Conservation (phyloP, 2,329 filamentous ascomycete genomes). For the Bipolaris zeicola region DNA sequence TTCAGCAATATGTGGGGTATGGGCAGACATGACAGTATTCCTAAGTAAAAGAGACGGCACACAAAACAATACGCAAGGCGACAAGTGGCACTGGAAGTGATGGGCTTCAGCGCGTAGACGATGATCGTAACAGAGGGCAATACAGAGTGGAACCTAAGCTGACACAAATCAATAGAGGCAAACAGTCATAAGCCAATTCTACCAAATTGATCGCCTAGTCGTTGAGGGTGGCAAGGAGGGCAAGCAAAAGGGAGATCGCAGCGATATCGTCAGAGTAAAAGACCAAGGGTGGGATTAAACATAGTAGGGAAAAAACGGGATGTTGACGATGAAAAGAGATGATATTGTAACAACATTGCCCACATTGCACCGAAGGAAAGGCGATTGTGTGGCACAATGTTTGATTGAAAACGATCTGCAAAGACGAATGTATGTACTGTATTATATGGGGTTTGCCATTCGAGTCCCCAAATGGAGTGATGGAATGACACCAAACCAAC, state of each 20-base stretch:
- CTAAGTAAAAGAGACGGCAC: not conserved
- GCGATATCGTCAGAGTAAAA: slow-evolving; percentile 74
- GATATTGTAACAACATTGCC: slow-evolving; percentile 13
- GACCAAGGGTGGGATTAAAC: slow-evolving; percentile 56
- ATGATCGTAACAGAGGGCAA: not conserved
- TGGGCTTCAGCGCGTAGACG: not conserved
- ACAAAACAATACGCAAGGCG: slow-evolving; percentile 32
- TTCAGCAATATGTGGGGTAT: not conserved
- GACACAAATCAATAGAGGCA: slow-evolving; percentile 72
- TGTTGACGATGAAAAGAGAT: slow-evolving; percentile 13
- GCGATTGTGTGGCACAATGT: not conserved
- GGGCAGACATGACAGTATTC: not conserved
- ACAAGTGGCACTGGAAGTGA: slow-evolving; percentile 4
- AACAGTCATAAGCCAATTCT: slow-evolving; percentile 94
- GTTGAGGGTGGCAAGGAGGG: slow-evolving; percentile 85
- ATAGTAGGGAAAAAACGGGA: not conserved
- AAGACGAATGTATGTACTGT: slow-evolving; percentile 8
- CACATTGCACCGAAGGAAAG: not conserved
- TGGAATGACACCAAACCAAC: not conserved
- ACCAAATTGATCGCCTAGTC: slow-evolving; percentile 86
- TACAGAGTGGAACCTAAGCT: slow-evolving; percentile 33
- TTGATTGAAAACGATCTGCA: not conserved
- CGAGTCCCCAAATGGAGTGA: slow-evolving; percentile 2
- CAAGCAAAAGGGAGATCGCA: slow-evolving; percentile 70
- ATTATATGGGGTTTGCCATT: slow-evolving; percentile 7